A percentile compares a stretch with the other conserved stretches of the same genome.
Evolutionary conservation across 1,139 yeast species (phyloP).

Genomic region (Diutina siamensis): DNA sequence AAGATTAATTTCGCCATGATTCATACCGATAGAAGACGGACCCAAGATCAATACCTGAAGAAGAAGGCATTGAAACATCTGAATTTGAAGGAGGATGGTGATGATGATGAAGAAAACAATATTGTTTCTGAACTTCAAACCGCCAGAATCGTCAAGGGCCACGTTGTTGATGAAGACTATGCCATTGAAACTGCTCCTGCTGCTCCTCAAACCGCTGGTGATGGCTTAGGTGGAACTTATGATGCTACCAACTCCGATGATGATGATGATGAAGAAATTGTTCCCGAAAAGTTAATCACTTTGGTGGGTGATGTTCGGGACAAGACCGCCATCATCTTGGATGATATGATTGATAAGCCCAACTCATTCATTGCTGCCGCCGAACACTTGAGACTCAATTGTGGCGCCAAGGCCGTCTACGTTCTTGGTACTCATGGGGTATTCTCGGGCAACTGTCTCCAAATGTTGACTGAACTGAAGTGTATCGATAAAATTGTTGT

Average conservation of each 20-base stretch:
- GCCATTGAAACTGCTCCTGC: conserved; percentile 9
- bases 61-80: conserved; percentile 24
- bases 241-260: conserved; percentile 77
- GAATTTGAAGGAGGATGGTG: conserved; percentile 23
- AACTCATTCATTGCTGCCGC: conserved; percentile 94
- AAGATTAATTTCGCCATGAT: conserved; percentile 98
- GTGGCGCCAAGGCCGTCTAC: conserved; percentile 89
- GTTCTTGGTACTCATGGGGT: conserved; percentile 94
- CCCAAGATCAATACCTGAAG: conserved; percentile 51
- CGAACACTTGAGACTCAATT: conserved; percentile 85
- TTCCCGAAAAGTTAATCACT: conserved; percentile 83
- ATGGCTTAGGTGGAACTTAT: conserved; percentile 74
- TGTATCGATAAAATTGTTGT: conserved; percentile 86
- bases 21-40: conserved; percentile 93
- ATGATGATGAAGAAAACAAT: conserved; percentile 54
- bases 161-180: conserved; percentile 86
- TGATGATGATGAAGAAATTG: conserved; percentile 58
- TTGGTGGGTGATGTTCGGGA: conserved; percentile 91
- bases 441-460: conserved; percentile 78
- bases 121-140: conserved; percentile 79
- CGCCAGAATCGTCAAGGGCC: conserved; percentile 93
- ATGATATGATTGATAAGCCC: conserved; percentile 95
- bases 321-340: conserved; percentile 85
- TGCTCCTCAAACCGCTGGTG: conserved; percentile 10
- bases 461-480: conserved; percentile 61